These are phyloP conservation scores for Lichtheimia hyalospora DNA, from an alignment of 371 early-diverging fungal genomes.

Conservation along the genomic window DNA sequence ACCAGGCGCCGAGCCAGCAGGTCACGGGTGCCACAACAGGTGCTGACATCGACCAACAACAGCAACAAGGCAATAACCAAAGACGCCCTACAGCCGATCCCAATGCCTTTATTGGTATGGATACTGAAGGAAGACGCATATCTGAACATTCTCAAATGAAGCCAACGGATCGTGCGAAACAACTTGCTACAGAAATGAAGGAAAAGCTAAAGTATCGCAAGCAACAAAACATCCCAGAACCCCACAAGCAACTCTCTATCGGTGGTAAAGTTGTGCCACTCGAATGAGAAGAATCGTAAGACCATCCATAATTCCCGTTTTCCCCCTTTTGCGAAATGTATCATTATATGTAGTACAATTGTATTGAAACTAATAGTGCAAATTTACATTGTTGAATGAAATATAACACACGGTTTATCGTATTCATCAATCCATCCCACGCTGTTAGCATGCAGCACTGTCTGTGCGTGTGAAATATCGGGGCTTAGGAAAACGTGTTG, in stretches of 20 bases:
- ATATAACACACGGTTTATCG: neutral
- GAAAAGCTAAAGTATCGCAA: neutral
- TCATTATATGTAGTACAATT: neutral
- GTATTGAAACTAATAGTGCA: neutral
- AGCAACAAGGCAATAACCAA: neutral
- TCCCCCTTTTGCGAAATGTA: neutral
- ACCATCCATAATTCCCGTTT: neutral
- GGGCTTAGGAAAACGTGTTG: neutral
- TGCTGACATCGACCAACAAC: neutral
- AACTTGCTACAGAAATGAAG: constrained; percentile 3
- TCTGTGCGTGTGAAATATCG: constrained; percentile 3
- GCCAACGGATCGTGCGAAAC: neutral
- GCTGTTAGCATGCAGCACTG: neutral
- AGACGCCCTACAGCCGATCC: constrained; percentile 5
- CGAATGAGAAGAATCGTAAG: neutral
- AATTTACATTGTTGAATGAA: neutral
- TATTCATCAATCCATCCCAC: neutral
- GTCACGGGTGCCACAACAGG: neutral
- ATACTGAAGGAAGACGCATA: neutral
- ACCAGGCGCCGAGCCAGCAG: neutral
- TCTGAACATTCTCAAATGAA: neutral
- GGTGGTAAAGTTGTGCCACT: constrained; percentile 1
- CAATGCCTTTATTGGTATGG: constrained; percentile 3
- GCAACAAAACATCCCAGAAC: neutral
- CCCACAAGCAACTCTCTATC: neutral